Percentiles rank a stretch among this genome's conserved stretches.
Evolutionary conservation across 2,329 filamentous ascomycete species (phyloP).

Genomic region (Fusarium sp.): DNA sequence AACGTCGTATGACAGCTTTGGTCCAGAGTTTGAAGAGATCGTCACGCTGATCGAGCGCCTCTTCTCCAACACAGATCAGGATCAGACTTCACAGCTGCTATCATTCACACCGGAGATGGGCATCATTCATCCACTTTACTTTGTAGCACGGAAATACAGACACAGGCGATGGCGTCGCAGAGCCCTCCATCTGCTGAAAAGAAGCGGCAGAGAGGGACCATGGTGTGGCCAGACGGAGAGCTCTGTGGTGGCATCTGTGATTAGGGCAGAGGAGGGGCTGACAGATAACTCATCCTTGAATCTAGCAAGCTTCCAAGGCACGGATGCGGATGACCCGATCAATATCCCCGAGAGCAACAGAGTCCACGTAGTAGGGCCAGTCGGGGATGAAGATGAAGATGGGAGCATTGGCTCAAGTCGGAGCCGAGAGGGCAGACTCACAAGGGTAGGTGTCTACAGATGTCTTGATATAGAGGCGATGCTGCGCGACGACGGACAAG

Average conservation of each 20-base stretch:
- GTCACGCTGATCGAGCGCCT: conserved; percentile 7
- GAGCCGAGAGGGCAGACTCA: too few relatives aligned
- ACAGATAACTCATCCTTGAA: background rate
- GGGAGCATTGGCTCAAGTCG: too few relatives aligned
- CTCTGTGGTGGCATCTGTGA: background rate
- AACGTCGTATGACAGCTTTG: conserved; percentile 23
- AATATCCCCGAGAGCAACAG: conserved; percentile 6
- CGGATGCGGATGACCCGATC: background rate
- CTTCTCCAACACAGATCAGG: fast-evolving
- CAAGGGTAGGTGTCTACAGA: background rate
- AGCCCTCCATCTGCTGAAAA: conserved; percentile 7
- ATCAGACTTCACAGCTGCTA: background rate
- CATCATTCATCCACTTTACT: conserved; percentile 28
- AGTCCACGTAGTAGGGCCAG: background rate
- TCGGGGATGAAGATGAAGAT: background rate
- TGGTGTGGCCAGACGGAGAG: conserved; percentile 33
- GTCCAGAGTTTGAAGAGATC: conserved; percentile 35
- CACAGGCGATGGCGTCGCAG: conserved; percentile 24
- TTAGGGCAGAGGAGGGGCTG: conserved; percentile 17
- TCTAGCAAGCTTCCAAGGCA: background rate
- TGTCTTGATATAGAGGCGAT: conserved; percentile 6
- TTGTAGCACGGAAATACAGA: conserved; percentile 29
- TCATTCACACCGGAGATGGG: conserved; percentile 33
- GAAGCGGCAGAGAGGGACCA: conserved; percentile 28
- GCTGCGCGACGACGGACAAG: conserved; percentile 8